phyloP scores from a whole-genome alignment of 148 eudicot genomes.

The Fagopyrum esculentum region DNA sequence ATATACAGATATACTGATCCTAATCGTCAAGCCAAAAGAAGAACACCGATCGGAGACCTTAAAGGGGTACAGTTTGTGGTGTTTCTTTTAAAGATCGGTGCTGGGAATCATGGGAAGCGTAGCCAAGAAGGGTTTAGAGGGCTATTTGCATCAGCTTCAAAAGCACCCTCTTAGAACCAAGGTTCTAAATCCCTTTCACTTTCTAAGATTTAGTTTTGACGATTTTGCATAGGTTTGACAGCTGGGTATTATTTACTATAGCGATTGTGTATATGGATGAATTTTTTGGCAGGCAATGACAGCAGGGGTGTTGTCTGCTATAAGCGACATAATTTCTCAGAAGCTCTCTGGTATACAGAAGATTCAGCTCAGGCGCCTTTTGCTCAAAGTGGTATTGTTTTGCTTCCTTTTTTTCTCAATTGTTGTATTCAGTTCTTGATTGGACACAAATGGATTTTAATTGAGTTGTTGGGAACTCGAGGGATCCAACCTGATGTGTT shows the following conservation, averaged over 20 bases:
- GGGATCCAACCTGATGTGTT: background rate
- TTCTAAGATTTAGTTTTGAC: background rate
- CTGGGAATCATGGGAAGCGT: conserved; percentile 14
- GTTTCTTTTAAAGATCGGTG: background rate
- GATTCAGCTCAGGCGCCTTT: conserved; percentile 77
- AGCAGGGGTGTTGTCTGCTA: conserved; percentile 79
- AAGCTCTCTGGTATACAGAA: conserved; percentile 92
- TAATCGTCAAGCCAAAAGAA: background rate
- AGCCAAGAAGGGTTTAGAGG: conserved; percentile 13
- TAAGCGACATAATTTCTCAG: conserved; percentile 82
- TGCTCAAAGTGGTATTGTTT: conserved; percentile 80
- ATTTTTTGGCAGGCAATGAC: conserved; percentile 55
- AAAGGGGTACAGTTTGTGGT: background rate
- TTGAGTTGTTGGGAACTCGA: background rate
- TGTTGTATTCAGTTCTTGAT: background rate
- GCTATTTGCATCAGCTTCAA: conserved; percentile 14
- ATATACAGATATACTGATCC: too few relatives aligned
- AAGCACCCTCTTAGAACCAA: conserved; percentile 15
- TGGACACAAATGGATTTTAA: background rate
- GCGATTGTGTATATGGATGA: background rate
- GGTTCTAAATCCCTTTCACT: background rate
- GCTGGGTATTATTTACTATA: background rate
- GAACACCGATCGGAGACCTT: background rate
- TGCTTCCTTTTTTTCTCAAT: background rate
- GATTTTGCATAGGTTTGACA: background rate